Evolutionary conservation across 768 basidiomycete species (phyloP), one percentile per base, ranked within the genome.

Genomic region (Hemileccinum rubropunctum): DNA sequence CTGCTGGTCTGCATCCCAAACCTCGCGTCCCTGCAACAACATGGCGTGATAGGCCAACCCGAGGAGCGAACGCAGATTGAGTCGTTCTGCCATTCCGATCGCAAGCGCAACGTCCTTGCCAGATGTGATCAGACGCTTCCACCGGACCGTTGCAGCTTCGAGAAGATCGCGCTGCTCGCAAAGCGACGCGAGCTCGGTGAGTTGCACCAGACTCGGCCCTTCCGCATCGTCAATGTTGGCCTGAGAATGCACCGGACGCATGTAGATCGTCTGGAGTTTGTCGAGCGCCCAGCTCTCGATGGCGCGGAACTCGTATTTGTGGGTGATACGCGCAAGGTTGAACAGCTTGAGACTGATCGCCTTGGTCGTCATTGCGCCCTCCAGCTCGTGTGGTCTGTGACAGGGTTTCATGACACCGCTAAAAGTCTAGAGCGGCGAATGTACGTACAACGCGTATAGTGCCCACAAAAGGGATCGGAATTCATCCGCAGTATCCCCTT

Each of bases 391-490:
- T 8, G 73, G 70, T 38, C 80, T 81, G 54, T 37, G 42, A 37
- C 36, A 37, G 27, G 36, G 34, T 28, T 43, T 42, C 46, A 48
- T 43, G 53, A 39, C 41, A 34, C 21, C 27, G 50, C 49, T 14
- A 43, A 28, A 18, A 33, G 2, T 37, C 0, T 11, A 33, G 27
- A 34, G 48, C 38, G 48, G 33, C 34, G 39, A 46, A 45, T 43
- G 42, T 43, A 73, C 79, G 61, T 66, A 83, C 81, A 73, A 59
- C 0, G 76, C 73, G 56, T 81, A 76, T 40, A 80, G 58, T 3
- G 75, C 72, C 78, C 79, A 82, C 32, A 82, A 63, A 34, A 83
- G 69, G 4, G 77, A 78, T 11, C 76, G 69, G 56, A 81, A 79
- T 42, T 78, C 75, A 38, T 75, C 74, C 20, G 71, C 73, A 6